Evolutionary conservation across 2,329 filamentous ascomycete genomes (phyloP).

Genomic region (Sodiomyces alkalinus): DNA sequence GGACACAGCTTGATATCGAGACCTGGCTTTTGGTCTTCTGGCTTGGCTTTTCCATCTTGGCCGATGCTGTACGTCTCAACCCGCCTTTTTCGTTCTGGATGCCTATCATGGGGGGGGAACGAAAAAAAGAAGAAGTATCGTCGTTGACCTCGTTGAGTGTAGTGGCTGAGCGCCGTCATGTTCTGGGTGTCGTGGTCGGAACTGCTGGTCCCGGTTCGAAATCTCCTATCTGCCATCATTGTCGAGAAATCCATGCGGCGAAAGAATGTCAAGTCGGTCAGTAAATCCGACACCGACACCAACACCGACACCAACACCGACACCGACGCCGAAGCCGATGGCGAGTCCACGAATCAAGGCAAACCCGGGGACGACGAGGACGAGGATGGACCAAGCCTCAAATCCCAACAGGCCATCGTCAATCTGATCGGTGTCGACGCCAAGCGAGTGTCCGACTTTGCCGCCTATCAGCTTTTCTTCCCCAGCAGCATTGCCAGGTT

Average conservation of each 20-base stretch:
- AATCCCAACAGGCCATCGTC: conserved; percentile 53
- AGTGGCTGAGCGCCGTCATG: conserved; percentile 48
- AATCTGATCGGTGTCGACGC: conserved; percentile 69
- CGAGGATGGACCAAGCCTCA: conserved; percentile 11
- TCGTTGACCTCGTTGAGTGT: conserved; percentile 4
- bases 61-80: too few relatives aligned
- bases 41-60: conserved; percentile 44
- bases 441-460: conserved; percentile 53
- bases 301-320: too few relatives aligned
- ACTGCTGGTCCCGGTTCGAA: conserved; percentile 49
- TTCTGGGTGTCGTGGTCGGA: conserved; percentile 52
- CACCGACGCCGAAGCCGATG: conserved; percentile 13
- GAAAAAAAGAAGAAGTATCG: too few relatives aligned
- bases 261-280: conserved; percentile 58
- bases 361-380: conserved; percentile 5
- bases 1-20: conserved; percentile 29
- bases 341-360: conserved; percentile 6
- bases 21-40: conserved; percentile 55
- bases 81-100: too few relatives aligned
- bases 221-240: conserved; percentile 55
- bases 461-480: conserved; percentile 50
- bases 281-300: conserved; percentile 23
- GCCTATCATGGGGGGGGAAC: too few relatives aligned
- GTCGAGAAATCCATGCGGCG: conserved; percentile 64
- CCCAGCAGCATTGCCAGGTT: conserved; percentile 47